Base-by-base conservation (phyloP, 2,329 filamentous ascomycete species). In the Alternaria burnsii region DNA sequence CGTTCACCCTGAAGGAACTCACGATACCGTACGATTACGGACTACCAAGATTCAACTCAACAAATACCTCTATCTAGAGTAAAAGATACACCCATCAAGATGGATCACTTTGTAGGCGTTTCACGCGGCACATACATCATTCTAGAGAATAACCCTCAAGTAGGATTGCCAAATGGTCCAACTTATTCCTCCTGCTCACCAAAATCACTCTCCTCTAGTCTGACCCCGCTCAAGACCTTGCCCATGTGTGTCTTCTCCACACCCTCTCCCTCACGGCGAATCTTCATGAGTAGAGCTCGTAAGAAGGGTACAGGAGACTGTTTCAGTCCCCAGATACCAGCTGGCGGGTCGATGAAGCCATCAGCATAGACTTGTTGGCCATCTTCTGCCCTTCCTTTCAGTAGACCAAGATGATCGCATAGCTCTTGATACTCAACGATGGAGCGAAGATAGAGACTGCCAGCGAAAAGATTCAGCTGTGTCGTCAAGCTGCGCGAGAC, bases 391-490 rank as follows among this genome's bases (percentile, higher is more conserved):
- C 62, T 59, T 0, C 64, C 34, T 24, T 74, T 80, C 0, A 80
- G 74, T 0, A 90, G 68, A 0, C 87, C 84, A 0, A 91, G 76
- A 41, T 82, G 83, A 1, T 78, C 71, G 60, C 87, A 89, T 0
- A 84, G 70, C 1, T 78, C 71, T 0, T 72, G 63, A 62, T 92
- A 93, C 54, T 91, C 84, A 0, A 77, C 59, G 43, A 82, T 85
- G 0, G 80, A 82, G 0, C 71, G 73, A 10, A 92, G 79, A 65
- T 92, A 92, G 0, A 92, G 80, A 55, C 90, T 88, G 0, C 90
- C 90, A 0, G 90, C 81, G 55, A 93, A 92, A 0, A 92, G 76
- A 43, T 90, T 89, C 0, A 92, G 80, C 57, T 86, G 80, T 0
- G 80, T 75, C 0, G 78, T 72, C 0, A 85, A 68, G 0, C 56